Conservation (phyloP, 2,329 filamentous ascomycete genomes). For the Aspergillus candidus region DNA sequence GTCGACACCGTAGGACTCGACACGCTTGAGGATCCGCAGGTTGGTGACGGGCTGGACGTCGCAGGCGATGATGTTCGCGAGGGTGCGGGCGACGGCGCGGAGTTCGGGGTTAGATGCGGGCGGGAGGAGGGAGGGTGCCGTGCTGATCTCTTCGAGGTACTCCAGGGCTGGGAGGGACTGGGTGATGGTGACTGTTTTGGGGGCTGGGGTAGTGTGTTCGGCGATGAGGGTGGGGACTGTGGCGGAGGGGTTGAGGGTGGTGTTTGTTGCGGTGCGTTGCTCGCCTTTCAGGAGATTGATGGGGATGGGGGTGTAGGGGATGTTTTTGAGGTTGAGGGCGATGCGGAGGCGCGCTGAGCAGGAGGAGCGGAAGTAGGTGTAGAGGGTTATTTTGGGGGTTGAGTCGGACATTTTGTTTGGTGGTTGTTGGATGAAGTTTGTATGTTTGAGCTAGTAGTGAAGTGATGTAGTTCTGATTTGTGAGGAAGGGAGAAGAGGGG, state of each 20-base stretch:
- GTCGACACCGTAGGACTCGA: constrained; percentile 42
- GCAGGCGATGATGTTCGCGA: constrained; percentile 50
- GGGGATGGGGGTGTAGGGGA: constrained; percentile 43
- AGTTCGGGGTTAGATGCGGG: constrained; percentile 28
- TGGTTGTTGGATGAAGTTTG: background rate
- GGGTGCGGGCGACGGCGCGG: constrained; percentile 48
- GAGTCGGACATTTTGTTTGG: constrained; percentile 14
- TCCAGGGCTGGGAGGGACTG: constrained; percentile 58
- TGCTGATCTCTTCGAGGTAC: constrained; percentile 54
- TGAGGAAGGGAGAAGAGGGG: too few relatives aligned
- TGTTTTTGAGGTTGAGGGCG: constrained; percentile 50
- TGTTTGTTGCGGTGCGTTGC: constrained; percentile 44
- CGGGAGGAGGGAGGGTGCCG: constrained; percentile 44
- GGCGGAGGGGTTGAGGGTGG: constrained; percentile 47
- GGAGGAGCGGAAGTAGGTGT: constrained; percentile 59
- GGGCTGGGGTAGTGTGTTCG: constrained; percentile 15
- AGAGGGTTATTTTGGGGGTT: constrained; percentile 34
- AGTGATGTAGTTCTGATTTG: too few relatives aligned
- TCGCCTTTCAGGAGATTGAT: constrained; percentile 53
- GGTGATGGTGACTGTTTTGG: constrained; percentile 37
- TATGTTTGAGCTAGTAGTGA: background rate
- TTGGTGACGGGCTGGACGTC: constrained; percentile 60
- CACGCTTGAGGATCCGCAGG: constrained; percentile 46
- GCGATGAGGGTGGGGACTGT: constrained; percentile 51
- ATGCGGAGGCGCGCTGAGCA: constrained; percentile 59